Percentiles rank a stretch among this genome's conserved stretches.
These are phyloP conservation scores for Tritrichomonas foetus DNA, from an alignment of 208 protist species.

Conservation along the genomic window DNA sequence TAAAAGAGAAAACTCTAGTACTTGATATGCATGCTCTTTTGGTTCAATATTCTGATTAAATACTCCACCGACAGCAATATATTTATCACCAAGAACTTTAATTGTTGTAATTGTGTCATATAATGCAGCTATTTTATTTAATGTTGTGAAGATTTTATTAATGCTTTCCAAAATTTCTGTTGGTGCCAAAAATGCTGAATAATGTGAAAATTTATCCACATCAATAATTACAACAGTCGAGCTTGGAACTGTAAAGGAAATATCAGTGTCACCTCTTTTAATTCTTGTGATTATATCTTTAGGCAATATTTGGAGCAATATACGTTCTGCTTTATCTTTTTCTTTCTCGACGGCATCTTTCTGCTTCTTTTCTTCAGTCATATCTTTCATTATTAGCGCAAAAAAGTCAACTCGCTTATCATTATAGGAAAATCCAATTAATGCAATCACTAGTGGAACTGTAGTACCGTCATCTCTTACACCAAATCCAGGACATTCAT, in stretches of 20 bases:
- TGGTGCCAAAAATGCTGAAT: not conserved
- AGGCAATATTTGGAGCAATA: not conserved
- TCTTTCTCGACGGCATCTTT: not conserved
- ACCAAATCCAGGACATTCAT: not conserved
- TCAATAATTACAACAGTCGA: not conserved
- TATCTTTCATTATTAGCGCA: not conserved
- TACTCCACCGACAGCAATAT: not conserved
- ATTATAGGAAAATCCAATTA: not conserved
- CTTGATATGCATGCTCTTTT: not conserved
- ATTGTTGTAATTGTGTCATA: not conserved
- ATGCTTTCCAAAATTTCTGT: not conserved
- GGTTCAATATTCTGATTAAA: not conserved
- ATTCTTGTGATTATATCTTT: slow-evolving; percentile 25
- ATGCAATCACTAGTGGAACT: not conserved
- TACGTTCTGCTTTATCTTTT: not conserved
- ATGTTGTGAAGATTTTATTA: not conserved
- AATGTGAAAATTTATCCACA: not conserved
- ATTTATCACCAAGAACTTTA: slow-evolving; percentile 4
- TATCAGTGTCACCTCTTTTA: slow-evolving; percentile 28
- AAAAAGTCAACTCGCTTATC: not conserved
- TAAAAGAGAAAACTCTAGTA: not conserved
- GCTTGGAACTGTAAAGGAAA: not conserved
- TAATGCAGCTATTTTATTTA: not conserved
- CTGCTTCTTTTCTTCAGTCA: not conserved
- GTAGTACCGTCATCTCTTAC: not conserved